A percentile compares a stretch with the other conserved stretches of the same genome.
phyloP scores from a whole-genome alignment of 306 rosid species.

The Malus sieversii region DNA sequence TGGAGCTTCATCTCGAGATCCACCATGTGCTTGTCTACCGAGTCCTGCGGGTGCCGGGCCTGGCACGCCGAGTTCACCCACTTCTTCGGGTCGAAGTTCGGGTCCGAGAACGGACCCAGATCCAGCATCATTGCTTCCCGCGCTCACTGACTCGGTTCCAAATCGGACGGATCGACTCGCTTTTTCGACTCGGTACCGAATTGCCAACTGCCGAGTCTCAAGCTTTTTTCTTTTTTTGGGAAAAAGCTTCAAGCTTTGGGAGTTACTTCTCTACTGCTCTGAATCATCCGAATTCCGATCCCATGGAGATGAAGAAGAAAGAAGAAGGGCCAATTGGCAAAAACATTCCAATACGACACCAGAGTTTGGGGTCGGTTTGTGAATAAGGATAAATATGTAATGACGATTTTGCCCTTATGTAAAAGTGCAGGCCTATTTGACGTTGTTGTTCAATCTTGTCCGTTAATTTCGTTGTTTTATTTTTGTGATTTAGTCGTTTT shows the following conservation, averaged over 20 bases:
- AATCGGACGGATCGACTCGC: neutral
- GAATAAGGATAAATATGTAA: neutral
- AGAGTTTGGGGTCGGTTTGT: neutral
- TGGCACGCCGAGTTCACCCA: conserved; percentile 92
- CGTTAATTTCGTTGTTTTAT: too few relatives aligned
- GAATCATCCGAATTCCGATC: neutral
- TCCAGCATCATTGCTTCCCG: conserved; percentile 63
- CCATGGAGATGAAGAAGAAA: neutral
- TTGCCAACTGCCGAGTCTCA: neutral
- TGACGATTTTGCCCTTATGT: neutral
- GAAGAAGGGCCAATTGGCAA: neutral
- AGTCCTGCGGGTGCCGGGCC: conserved; percentile 78
- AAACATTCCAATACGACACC: neutral
- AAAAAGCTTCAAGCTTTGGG: neutral
- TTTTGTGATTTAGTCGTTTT: too few relatives aligned
- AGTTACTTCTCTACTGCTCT: neutral
- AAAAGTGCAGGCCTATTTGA: too few relatives aligned
- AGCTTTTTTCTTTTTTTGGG: neutral
- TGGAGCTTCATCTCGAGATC: conserved; percentile 96
- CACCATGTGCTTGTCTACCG: conserved; percentile 71
- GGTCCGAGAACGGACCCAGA: conserved; percentile 81
- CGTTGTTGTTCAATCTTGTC: too few relatives aligned
- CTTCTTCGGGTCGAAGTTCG: conserved; percentile 79
- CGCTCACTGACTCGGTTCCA: neutral
- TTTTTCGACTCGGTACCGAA: neutral